Evolutionary conservation across 345 rosid genomes (phyloP).

Genomic region (Psidium friedrichsthalianum): DNA sequence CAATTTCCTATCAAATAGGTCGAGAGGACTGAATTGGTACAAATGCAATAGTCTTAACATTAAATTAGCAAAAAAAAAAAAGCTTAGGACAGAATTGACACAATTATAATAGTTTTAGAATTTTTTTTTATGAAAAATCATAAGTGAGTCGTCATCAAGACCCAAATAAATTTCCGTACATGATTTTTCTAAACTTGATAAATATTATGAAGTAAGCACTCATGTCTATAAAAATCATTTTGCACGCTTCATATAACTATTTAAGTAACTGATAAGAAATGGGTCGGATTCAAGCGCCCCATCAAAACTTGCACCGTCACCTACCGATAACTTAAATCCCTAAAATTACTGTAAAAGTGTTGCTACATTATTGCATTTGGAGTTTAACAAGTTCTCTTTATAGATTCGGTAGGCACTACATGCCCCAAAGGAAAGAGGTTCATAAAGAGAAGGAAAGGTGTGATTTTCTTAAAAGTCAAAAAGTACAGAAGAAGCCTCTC

Average conservation of each 20-base stretch:
- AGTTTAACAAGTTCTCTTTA: neutral
- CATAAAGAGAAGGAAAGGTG: neutral
- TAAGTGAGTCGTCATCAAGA: neutral
- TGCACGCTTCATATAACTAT: neutral
- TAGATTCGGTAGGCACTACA: neutral
- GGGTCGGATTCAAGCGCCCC: neutral
- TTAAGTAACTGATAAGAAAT: neutral
- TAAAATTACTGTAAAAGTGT: neutral
- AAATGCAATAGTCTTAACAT: too few species aligned
- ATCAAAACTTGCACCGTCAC: neutral
- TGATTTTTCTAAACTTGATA: neutral
- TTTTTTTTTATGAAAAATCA: too few species aligned
- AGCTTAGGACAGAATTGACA: too few species aligned
- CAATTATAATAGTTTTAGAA: too few species aligned
- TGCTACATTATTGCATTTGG: neutral
- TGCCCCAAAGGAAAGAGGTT: neutral
- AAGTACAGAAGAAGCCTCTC: neutral
- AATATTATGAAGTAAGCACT: neutral
- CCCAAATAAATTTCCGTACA: neutral
- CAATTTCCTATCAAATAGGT: too few species aligned
- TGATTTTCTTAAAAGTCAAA: neutral
- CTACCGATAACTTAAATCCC: too few species aligned
- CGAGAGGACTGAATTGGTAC: too few species aligned
- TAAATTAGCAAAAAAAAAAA: too few species aligned
- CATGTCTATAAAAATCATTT: neutral